Conservation (phyloP, 2,329 filamentous ascomycete species). For the Alternaria sp. region DNA sequence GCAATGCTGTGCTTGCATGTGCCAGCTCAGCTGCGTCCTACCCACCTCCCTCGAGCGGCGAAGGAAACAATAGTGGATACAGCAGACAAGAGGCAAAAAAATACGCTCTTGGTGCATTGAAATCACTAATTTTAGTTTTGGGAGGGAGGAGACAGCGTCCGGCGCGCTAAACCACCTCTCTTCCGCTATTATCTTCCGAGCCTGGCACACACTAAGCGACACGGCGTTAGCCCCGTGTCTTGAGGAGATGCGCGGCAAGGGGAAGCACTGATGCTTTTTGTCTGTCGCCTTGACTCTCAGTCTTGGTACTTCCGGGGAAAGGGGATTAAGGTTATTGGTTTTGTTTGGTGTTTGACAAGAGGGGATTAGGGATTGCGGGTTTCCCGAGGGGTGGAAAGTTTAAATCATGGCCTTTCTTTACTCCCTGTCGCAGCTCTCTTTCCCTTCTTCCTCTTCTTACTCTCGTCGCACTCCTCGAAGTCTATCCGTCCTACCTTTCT, state of each 20-base stretch:
- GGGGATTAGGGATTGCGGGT: neutral
- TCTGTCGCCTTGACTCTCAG: neutral
- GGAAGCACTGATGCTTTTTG: neutral
- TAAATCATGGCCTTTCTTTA: neutral
- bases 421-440: neutral
- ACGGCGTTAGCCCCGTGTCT: neutral
- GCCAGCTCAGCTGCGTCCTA: neutral
- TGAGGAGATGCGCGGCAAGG: neutral
- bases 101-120: neutral
- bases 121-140: neutral
- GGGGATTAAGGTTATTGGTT: constrained; percentile 3
- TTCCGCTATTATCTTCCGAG: neutral
- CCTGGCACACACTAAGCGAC: neutral
- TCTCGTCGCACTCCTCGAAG: neutral
- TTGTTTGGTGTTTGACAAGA: constrained; percentile 2
- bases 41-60: neutral
- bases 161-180: neutral
- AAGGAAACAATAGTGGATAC: neutral
- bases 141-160: neutral
- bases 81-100: neutral
- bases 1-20: neutral
- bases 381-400: neutral
- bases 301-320: constrained; percentile 1
- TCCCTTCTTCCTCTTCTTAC: neutral
- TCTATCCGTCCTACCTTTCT: neutral